Evolutionary conservation across 2,329 filamentous ascomycete species (phyloP), one percentile per base, ranked within the genome.

Genomic region (Colletotrichum sp.): DNA sequence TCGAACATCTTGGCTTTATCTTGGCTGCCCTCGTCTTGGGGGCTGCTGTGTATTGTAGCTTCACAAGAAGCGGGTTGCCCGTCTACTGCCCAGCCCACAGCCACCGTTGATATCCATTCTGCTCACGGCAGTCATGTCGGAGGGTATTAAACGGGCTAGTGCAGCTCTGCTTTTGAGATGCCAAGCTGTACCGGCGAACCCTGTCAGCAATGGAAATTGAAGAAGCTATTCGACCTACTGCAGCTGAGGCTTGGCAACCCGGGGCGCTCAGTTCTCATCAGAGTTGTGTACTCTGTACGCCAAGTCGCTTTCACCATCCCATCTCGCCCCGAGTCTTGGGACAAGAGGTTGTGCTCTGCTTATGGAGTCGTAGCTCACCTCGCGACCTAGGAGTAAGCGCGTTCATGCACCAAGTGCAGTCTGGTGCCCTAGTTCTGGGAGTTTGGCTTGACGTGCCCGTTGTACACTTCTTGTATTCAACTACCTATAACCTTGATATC

Each of bases 31-130:
- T 28, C 48, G 15, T 48, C 32, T 28, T 43, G 12, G 58, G 38
- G 30, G n/a, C 38, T 38, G 34, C 36, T 21, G 12, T 15, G 43
- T 16, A 24, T 48, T 38, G 36, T 30, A 32, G 55, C 15, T n/a
- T 58, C 55, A 28, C n/a, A 69, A 38, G 9, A 16, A 6, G 64
- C 67, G 52, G 66, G 57, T 43, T 65, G 58, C 34, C 73, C 58
- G 58, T 52, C 34, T 8, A 24, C 34, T 75, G 64, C 70, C 70
- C 70, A 75, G 73, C 57, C 64, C 73, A 75, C 73, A 75, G 70
- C 73, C 73, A 74, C 55, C 26, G n/a, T 48, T 48, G 8, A 30
- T 34, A 48, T 36, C 57, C 36, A 38, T 55, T 21, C 63, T 24
- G 48, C 32, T 24, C 24, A 34, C 55, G 18, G 34, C 36, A 26